Percentiles rank a stretch among this genome's conserved stretches.
Evolutionary conservation across 495 filamentous ascomycete species (phyloP).

Genomic region (Hyaloscypha hepaticicola): DNA sequence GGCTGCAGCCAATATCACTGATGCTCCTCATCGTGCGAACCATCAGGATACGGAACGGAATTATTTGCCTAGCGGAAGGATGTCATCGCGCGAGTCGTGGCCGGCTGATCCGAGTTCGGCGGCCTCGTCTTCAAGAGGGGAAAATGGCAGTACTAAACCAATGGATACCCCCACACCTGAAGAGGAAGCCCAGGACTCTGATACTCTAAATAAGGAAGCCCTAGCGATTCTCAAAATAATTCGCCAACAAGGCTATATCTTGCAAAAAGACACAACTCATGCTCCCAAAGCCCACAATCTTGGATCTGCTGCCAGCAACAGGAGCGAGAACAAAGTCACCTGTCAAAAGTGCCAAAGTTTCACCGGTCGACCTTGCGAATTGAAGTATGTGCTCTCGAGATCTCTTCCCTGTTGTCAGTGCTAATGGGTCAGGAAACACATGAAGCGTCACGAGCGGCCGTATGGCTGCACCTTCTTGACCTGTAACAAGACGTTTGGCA

Average conservation of each 20-base stretch:
- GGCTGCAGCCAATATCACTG: slow-evolving; percentile 8
- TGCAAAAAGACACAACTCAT: slow-evolving; percentile 19
- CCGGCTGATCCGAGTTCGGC: neutral
- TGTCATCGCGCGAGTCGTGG: slow-evolving; percentile 13
- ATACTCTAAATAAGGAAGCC: slow-evolving; percentile 18
- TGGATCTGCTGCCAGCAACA: slow-evolving; percentile 27
- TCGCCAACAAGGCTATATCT: slow-evolving; percentile 18
- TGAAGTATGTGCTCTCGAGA: slow-evolving; percentile 56
- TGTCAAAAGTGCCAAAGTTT: slow-evolving; percentile 57
- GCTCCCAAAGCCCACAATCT: slow-evolving; percentile 11
- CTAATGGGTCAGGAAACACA: slow-evolving; percentile 66
- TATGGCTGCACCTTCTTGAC: slow-evolving; percentile 80
- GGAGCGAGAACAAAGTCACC: slow-evolving; percentile 43
- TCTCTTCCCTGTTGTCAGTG: slow-evolving; percentile 4
- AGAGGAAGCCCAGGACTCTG: slow-evolving; percentile 11
- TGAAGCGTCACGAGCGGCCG: slow-evolving; percentile 81
- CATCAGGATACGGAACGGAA: slow-evolving; percentile 11
- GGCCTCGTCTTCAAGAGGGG: neutral
- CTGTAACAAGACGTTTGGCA: slow-evolving; percentile 80
- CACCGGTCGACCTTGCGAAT: slow-evolving; percentile 62
- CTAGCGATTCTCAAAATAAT: slow-evolving; percentile 24
- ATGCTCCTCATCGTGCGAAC: neutral
- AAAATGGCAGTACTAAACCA: slow-evolving; percentile 9
- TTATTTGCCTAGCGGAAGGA: slow-evolving; percentile 20
- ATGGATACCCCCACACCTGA: slow-evolving; percentile 1